Conservation (phyloP, 2,329 filamentous ascomycete species). For the Xylaria hypoxylon region DNA sequence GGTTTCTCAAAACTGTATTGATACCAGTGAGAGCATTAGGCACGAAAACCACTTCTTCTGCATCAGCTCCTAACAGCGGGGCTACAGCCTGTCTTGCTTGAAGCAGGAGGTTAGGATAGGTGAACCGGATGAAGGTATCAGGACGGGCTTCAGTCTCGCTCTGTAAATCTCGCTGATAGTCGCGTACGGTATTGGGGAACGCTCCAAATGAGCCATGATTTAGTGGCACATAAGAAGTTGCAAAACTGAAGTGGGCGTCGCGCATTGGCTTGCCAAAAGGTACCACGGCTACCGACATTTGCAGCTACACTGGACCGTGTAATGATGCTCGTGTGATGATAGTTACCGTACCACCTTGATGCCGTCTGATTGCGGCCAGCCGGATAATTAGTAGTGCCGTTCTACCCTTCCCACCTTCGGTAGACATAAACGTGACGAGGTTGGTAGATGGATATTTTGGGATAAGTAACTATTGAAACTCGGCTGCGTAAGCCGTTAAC, state of each 20-base stretch:
- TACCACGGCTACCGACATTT: slow-evolving; percentile 27
- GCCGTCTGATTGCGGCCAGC: slow-evolving; percentile 1
- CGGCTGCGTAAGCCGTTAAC: slow-evolving; percentile 10
- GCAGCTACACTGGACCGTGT: background rate
- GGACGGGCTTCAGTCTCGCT: slow-evolving; percentile 69
- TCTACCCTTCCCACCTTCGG: no score
- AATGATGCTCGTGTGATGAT: slow-evolving; percentile 9
- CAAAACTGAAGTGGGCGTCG: slow-evolving; percentile 50
- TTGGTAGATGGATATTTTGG: background rate
- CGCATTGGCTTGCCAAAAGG: slow-evolving; percentile 49
- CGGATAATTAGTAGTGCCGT: slow-evolving; percentile 22
- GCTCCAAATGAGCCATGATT: slow-evolving; percentile 74
- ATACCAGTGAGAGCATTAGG: slow-evolving; percentile 77
- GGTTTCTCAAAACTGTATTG: slow-evolving; percentile 75
- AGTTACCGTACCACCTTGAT: background rate
- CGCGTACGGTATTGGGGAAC: slow-evolving; percentile 67
- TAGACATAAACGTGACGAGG: background rate
- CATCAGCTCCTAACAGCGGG: slow-evolving; percentile 68
- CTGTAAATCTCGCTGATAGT: slow-evolving; percentile 65
- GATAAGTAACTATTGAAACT: slow-evolving; percentile 3
- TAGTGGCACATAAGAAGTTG: slow-evolving; percentile 50
- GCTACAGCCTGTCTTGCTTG: slow-evolving; percentile 69
- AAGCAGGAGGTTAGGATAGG: slow-evolving; percentile 66
- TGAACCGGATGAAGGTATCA: slow-evolving; percentile 74
- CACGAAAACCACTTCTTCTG: slow-evolving; percentile 73